Base-by-base conservation (phyloP, 2,329 filamentous ascomycete species). In the Cadophora sp. region DNA sequence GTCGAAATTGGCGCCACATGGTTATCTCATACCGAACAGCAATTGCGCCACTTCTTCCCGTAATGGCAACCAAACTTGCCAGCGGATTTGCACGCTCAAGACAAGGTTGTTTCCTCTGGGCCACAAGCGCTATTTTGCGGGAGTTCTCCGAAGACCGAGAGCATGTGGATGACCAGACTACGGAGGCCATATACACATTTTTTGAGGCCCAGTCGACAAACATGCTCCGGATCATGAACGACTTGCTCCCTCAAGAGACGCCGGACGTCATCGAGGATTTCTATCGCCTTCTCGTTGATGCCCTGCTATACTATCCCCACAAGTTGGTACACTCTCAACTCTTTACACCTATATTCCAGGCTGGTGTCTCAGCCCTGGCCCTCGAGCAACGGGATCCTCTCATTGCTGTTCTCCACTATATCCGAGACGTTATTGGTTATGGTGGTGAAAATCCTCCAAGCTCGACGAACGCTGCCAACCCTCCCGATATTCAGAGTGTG, bases 51-150 rank as follows among this genome's bases (percentile, higher is more conserved):
- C 82, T 99, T 56, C 85, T 99, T 55, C 92, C 92, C 0, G 87
- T 89, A 24, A 89, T 99, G 80, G 97, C 96, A 22, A 92, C 95
- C 74, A 97, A 95, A 80, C 87, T 99, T 67, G 93, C 93, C 0
- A 86, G 86, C 71, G 94, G 95, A 4, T 99, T 99, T 78, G 87
- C 91, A 65, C 86, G 87, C 22, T 97, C 95, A 12, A 88, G 90
- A 69, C 95, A 99, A 80, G 96, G 96, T 14, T 97, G 95, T 79
- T 99, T 99, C 85, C 85, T 99, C n/a, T 99, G 96, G 96, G 95
- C 96, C 1, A 97, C 95, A 1, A 92, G 94, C 72, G 93, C 95
- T 9, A 97, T 99, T 71, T 87, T 99, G 34, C 91, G 96, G 68
- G 96, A 99, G 79, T 99, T 98, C 77, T 96, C 93, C 0, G 93